Evolutionary conservation across 345 rosid genomes (phyloP).

Genomic region (Trapa incisa): DNA sequence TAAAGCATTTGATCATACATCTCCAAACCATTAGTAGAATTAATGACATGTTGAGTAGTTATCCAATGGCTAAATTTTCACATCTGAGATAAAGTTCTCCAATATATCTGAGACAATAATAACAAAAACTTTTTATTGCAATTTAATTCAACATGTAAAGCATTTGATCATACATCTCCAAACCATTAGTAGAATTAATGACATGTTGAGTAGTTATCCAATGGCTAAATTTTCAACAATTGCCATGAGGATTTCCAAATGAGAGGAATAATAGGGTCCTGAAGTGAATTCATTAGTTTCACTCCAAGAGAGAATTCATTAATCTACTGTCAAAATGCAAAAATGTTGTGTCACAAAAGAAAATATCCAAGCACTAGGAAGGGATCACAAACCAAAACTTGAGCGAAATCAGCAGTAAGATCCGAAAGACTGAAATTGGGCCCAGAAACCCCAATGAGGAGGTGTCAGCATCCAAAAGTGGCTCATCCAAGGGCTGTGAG

Average conservation of each 20-base stretch:
- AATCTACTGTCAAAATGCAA: background rate
- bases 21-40: background rate
- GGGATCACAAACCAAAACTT: constrained; percentile 58
- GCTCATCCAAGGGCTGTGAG: constrained; percentile 57
- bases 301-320: background rate
- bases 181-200: background rate
- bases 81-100: constrained; percentile 58
- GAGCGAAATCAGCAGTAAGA: constrained; percentile 75
- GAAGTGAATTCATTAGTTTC: background rate
- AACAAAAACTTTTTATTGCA: background rate
- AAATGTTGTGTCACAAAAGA: background rate
- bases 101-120: constrained; percentile 48
- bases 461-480: constrained; percentile 59
- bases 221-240: background rate
- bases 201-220: background rate
- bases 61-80: constrained; percentile 10
- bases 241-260: background rate
- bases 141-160: background rate
- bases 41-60: background rate
- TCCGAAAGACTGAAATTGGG: constrained; percentile 88
- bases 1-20: background rate
- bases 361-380: background rate
- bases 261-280: background rate
- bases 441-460: constrained; percentile 67
- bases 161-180: background rate